Evolutionary conservation across 2,329 filamentous ascomycete genomes (phyloP).

Genomic region (Furcasterigmium furcatum): DNA sequence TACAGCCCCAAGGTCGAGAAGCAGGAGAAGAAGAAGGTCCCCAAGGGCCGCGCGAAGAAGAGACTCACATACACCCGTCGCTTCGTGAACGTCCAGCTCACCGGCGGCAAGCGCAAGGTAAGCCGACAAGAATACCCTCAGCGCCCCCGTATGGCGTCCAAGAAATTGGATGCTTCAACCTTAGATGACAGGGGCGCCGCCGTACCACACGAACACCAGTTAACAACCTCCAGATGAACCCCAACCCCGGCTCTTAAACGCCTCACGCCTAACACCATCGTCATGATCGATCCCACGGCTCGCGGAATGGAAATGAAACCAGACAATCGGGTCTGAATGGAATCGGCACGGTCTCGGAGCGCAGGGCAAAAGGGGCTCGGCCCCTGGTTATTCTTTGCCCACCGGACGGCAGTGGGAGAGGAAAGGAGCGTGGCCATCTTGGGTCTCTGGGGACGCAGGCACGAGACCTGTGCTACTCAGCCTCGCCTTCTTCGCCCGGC

Average conservation of each 20-base stretch:
- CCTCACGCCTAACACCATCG: slow-evolving; percentile 2
- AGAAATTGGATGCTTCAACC: too few species aligned
- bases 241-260: slow-evolving; percentile 33
- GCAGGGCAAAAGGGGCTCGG: neutral
- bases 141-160: neutral
- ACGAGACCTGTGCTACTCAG: too few species aligned
- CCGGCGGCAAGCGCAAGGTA: slow-evolving; percentile 98
- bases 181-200: neutral
- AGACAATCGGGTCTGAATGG: slow-evolving; percentile 12
- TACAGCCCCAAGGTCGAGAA: slow-evolving; percentile 63
- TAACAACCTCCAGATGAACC: slow-evolving; percentile 31
- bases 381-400: neutral
- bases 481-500: neutral
- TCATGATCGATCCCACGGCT: slow-evolving; percentile 13
- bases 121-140: neutral
- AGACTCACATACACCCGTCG: slow-evolving; percentile 92
- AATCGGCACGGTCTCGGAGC: too few species aligned
- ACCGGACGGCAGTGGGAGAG: neutral
- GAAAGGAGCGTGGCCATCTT: too few species aligned
- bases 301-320: slow-evolving; percentile 10
- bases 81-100: slow-evolving; percentile 97
- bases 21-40: slow-evolving; percentile 94
- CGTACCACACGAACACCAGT: neutral
- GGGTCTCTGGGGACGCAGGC: too few species aligned
- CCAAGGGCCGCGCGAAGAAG: slow-evolving; percentile 98